phyloP scores from a whole-genome alignment of 164 flowering plant genomes.

The Amborella trichopoda region DNA sequence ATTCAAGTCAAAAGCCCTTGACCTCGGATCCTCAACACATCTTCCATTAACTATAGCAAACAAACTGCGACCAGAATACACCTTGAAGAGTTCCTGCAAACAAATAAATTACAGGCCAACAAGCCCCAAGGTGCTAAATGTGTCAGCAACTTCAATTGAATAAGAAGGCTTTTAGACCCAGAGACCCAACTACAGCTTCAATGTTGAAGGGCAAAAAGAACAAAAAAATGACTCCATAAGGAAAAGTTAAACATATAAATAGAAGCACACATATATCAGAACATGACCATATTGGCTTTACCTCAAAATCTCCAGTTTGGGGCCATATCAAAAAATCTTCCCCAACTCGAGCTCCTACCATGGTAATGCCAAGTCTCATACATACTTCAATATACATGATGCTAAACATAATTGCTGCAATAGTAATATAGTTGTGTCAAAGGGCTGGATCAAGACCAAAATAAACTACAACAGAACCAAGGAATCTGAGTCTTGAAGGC shows the following conservation, averaged over 20 bases:
- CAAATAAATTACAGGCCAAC: background rate
- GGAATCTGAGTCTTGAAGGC: too few species aligned
- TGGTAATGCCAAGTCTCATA: constrained; percentile 44
- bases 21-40: constrained; percentile 58
- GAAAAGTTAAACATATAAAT: too few species aligned
- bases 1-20: constrained; percentile 54
- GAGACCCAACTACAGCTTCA: too few species aligned
- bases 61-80: constrained; percentile 46
- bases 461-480: too few species aligned
- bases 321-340: constrained; percentile 78
- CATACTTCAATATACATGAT: constrained; percentile 63
- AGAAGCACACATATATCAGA: too few species aligned
- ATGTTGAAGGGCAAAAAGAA: too few species aligned
- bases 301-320: constrained; percentile 48
- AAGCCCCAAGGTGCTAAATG: too few species aligned
- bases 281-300: too few species aligned
- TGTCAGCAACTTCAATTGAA: background rate
- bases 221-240: too few species aligned
- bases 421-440: too few species aligned
- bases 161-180: background rate
- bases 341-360: constrained; percentile 67
- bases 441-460: too few species aligned
- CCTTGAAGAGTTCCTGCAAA: constrained; percentile 54
- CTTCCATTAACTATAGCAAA: constrained; percentile 57
- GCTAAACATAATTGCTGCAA: constrained; percentile 59